phyloP scores from a whole-genome alignment of 2,329 filamentous ascomycete genomes.

The Fusarium pseudonygamai region DNA sequence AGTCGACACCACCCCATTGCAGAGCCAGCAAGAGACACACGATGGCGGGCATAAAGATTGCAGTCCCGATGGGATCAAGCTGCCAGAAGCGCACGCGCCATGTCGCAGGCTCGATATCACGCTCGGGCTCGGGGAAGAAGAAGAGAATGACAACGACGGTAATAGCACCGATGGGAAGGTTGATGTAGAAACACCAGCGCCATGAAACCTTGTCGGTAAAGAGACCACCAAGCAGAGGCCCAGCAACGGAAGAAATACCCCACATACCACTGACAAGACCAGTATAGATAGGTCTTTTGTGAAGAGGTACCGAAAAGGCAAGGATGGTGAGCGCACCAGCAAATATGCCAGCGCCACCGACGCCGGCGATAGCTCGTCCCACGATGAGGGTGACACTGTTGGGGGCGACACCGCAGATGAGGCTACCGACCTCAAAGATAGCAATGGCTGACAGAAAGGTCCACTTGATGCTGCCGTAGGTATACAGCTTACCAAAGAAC shows the following conservation, averaged over 20 bases:
- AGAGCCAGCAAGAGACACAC: conserved; percentile 61
- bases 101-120: conserved; percentile 37
- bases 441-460: conserved; percentile 51
- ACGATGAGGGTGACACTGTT: conserved; percentile 48
- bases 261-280: conserved; percentile 54
- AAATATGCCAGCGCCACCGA: conserved; percentile 58
- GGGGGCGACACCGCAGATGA: conserved; percentile 51
- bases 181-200: conserved; percentile 56
- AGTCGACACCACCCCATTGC: conserved; percentile 57
- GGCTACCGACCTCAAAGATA: conserved; percentile 56
- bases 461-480: conserved; percentile 55
- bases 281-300: conserved; percentile 48
- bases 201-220: conserved; percentile 50
- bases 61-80: conserved; percentile 46
- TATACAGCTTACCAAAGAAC: conserved; percentile 55
- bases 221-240: conserved; percentile 48
- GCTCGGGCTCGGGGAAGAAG: conserved; percentile 41
- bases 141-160: conserved; percentile 46
- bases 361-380: conserved; percentile 49
- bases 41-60: conserved; percentile 49
- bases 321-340: conserved; percentile 57
- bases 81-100: conserved; percentile 41
- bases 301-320: conserved; percentile 49
- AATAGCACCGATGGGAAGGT: conserved; percentile 50
- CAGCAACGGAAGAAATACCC: conserved; percentile 54